These are phyloP conservation scores for Hyphopichia khmerensis DNA, from an alignment of 1,139 yeast genomes.

Conservation along the genomic window DNA sequence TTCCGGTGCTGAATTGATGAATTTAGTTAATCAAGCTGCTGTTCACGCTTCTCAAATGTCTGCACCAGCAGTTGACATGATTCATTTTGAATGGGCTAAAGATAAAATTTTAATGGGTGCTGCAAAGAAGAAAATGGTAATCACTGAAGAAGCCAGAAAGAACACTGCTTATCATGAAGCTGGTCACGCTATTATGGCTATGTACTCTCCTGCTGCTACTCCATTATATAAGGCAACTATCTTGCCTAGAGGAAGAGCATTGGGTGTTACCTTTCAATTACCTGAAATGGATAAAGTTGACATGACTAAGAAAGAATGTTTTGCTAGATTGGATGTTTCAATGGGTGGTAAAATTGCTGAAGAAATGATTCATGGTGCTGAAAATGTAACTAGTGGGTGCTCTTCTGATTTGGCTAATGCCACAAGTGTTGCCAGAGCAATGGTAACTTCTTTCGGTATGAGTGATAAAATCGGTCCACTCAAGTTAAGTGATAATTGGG, in stretches of 20 bases:
- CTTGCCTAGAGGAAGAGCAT: constrained; percentile 92
- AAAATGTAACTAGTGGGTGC: constrained; percentile 93
- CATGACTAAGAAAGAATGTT: constrained; percentile 83
- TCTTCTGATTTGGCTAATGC: constrained; percentile 89
- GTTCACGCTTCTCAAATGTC: constrained; percentile 91
- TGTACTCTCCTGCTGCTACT: constrained; percentile 94
- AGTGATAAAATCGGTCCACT: constrained; percentile 92
- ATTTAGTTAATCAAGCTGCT: constrained; percentile 96
- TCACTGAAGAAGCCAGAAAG: constrained; percentile 89
- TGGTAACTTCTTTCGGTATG: constrained; percentile 98
- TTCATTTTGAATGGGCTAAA: constrained; percentile 97
- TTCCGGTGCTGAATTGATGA: constrained; percentile 95
- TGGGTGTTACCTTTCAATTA: constrained; percentile 94
- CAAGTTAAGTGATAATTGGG: constrained; percentile 84
- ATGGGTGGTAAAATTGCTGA: constrained; percentile 99
- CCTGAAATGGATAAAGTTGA: constrained; percentile 99
- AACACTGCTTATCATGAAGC: constrained; percentile 99
- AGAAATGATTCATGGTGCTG: constrained; percentile 86
- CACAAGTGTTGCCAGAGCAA: constrained; percentile 89
- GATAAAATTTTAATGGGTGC: constrained; percentile 98
- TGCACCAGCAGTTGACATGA: constrained; percentile 87
- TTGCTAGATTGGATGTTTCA: constrained; percentile 91
- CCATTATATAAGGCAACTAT: constrained; percentile 96
- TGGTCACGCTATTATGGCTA: constrained; percentile 97
- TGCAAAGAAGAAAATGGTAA: constrained; percentile 94